These are phyloP conservation scores for Aspergillus phoenicis DNA, from an alignment of 2,329 filamentous ascomycete genomes.

Conservation along the genomic window DNA sequence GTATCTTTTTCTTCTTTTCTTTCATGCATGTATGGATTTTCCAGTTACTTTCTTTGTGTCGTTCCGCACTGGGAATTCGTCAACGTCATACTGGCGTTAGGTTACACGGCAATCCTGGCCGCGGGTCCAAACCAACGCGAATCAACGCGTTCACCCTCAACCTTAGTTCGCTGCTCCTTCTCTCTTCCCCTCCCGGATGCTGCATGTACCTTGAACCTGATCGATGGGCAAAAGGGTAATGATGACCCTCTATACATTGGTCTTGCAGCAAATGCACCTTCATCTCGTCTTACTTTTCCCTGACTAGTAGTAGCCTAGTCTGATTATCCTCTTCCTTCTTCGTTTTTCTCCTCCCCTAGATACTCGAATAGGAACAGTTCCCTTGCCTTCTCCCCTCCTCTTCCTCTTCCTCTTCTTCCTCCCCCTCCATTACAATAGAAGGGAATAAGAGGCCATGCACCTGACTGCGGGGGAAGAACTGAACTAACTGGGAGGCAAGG, in stretches of 20 bases:
- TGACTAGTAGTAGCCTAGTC: background rate
- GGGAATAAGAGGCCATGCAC: background rate
- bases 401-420: background rate
- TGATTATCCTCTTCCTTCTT: background rate
- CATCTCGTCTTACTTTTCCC: background rate
- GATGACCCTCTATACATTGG: background rate
- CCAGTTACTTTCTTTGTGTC: conserved; percentile 10
- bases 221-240: background rate
- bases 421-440: background rate
- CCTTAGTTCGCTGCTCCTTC: background rate
- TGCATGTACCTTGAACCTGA: background rate
- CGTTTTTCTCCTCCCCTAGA: background rate
- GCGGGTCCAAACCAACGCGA: background rate
- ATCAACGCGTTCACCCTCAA: background rate
- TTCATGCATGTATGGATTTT: background rate
- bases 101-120: conserved; percentile 12
- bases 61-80: conserved; percentile 14
- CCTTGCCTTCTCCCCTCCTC: background rate
- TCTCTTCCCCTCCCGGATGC: background rate
- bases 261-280: background rate
- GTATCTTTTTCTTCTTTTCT: conserved; percentile 3
- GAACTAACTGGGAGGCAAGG: background rate
- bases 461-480: conserved; percentile 13
- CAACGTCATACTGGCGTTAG: conserved; percentile 24
- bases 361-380: background rate